These are phyloP conservation scores for Rhizopogon roseolus DNA, from an alignment of 768 basidiomycete genomes.

Conservation along the genomic window DNA sequence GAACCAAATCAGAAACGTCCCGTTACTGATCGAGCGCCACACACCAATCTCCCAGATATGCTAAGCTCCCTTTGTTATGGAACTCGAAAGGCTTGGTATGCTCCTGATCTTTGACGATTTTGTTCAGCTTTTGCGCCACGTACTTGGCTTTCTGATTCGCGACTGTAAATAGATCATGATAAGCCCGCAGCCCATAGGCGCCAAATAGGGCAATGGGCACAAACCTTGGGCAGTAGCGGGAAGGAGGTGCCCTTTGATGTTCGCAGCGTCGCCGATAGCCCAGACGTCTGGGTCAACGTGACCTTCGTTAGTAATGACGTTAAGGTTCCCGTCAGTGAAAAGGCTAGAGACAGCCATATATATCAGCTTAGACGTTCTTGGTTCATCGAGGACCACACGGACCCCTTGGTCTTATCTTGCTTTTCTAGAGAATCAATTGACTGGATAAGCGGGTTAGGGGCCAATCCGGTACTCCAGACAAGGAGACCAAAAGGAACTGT, in stretches of 20 bases:
- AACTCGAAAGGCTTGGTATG: conserved; percentile 58
- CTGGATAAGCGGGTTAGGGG: conserved; percentile 74
- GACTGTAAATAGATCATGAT: conserved; percentile 36
- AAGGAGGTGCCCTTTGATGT: conserved; percentile 49
- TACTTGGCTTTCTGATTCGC: conserved; percentile 76
- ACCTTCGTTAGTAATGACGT: conserved; percentile 51
- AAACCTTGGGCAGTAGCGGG: conserved; percentile 85
- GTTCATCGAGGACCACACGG: conserved; percentile 7
- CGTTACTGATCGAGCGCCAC: conserved; percentile 15
- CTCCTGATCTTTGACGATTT: conserved; percentile 45
- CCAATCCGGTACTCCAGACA: conserved; percentile 85
- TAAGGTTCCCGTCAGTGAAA: conserved; percentile 53
- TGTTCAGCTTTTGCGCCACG: conserved; percentile 62
- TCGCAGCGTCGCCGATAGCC: conserved; percentile 78
- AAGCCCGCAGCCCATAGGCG: conserved; percentile 17
- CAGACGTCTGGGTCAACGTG: conserved; percentile 63
- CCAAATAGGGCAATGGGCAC: conserved; percentile 11
- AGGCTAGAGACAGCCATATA: conserved; percentile 24
- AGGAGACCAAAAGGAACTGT: conserved; percentile 76
- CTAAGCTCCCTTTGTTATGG: conserved; percentile 68
- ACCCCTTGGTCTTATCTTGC: conserved; percentile 55
- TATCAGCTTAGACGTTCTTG: conserved; percentile 23
- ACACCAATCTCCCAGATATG: conserved; percentile 75
- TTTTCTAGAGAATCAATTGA: conserved; percentile 57
- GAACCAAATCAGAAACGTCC: conserved; percentile 3